Conservation (phyloP, 2,329 filamentous ascomycete species). For the Fusarium sp. region DNA sequence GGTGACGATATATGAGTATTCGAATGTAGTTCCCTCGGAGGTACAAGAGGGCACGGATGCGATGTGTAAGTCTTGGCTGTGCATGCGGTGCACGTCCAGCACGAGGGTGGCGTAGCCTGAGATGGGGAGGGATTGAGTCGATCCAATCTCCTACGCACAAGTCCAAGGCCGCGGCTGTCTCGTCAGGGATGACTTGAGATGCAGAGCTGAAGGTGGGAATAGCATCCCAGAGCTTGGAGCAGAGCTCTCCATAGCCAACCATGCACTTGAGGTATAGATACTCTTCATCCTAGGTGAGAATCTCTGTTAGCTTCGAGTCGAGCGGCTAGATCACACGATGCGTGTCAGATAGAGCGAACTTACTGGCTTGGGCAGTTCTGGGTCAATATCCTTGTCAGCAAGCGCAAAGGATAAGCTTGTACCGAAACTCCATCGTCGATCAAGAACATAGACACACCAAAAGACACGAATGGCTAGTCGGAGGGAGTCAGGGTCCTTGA, state of each 20-base stretch:
- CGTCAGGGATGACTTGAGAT: conserved; percentile 51
- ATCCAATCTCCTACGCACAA: conserved; percentile 58
- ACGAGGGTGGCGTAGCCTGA: conserved; percentile 53
- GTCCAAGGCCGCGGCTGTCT: conserved; percentile 55
- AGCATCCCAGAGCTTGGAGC: conserved; percentile 59
- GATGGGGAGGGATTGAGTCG: conserved; percentile 56
- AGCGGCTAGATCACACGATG: too few relatives aligned
- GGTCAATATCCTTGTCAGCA: conserved; percentile 61
- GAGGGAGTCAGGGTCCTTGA: conserved; percentile 47
- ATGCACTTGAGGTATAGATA: conserved; percentile 58
- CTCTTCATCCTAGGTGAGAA: conserved; percentile 43
- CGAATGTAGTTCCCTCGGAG: conserved; percentile 59
- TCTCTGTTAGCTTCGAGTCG: background rate
- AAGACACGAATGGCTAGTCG: conserved; percentile 55
- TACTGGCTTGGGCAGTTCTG: conserved; percentile 58
- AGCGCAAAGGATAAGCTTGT: conserved; percentile 62
- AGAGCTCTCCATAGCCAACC: conserved; percentile 59
- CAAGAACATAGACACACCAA: conserved; percentile 63
- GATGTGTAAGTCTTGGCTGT: conserved; percentile 53
- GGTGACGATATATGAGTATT: conserved; percentile 57
- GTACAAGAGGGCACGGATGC: conserved; percentile 56
- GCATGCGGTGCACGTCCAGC: conserved; percentile 48
- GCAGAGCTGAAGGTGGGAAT: conserved; percentile 53
- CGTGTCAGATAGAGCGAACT: background rate
- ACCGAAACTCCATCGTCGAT: conserved; percentile 63